phyloP scores from a whole-genome alignment of 495 filamentous ascomycete genomes.

The Filosporella fistucella region DNA sequence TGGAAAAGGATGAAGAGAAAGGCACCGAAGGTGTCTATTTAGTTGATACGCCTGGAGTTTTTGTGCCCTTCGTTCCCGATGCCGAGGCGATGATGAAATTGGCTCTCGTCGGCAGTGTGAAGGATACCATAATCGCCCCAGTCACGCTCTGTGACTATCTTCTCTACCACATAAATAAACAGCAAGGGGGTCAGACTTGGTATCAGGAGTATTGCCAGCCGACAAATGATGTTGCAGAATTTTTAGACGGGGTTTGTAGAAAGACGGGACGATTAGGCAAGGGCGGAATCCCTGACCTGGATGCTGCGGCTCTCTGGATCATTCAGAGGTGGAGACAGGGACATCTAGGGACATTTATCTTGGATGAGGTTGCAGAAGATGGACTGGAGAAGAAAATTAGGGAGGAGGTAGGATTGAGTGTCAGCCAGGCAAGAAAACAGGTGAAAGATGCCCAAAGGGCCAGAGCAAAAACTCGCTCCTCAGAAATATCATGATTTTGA shows the following conservation, averaged over 20 bases:
- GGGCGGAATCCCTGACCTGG: constrained; percentile 66
- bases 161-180: constrained; percentile 73
- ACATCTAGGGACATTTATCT: constrained; percentile 65
- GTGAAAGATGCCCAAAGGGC: constrained; percentile 30
- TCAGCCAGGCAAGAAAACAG: constrained; percentile 31
- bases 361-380: constrained; percentile 71
- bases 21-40: constrained; percentile 36
- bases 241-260: constrained; percentile 63
- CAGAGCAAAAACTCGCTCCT: constrained; percentile 7
- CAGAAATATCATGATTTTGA: too few relatives aligned
- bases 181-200: constrained; percentile 12
- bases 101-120: constrained; percentile 83
- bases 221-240: constrained; percentile 74
- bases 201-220: constrained; percentile 65
- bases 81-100: constrained; percentile 89
- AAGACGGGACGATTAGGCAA: constrained; percentile 73
- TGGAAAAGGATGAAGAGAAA: constrained; percentile 24
- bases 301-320: constrained; percentile 75
- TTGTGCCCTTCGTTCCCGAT: constrained; percentile 84
- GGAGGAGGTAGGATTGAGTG: constrained; percentile 28
- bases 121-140: constrained; percentile 75
- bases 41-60: constrained; percentile 71
- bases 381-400: constrained; percentile 39
- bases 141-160: constrained; percentile 83
- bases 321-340: constrained; percentile 82